Evolutionary conservation across 371 early-diverging fungal species (phyloP).

Genomic region (Chytridiales sp.): DNA sequence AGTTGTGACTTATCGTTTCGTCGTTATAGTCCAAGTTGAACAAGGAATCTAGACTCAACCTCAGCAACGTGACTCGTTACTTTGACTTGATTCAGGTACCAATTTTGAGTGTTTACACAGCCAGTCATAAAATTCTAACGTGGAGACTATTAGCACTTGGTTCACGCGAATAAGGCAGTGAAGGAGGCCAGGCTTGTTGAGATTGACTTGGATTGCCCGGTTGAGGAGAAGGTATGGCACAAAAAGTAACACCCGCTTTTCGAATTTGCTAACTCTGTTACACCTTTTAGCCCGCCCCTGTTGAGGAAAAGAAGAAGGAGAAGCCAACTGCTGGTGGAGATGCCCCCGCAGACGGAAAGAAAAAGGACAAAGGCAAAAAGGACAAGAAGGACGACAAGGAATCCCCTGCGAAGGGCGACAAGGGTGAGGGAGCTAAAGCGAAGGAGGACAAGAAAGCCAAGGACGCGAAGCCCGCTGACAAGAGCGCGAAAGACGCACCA

Average conservation of each 20-base stretch:
- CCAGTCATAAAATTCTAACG: too few species aligned
- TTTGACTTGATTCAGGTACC: constrained; percentile 23
- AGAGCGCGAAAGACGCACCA: neutral
- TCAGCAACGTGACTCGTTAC: constrained; percentile 28
- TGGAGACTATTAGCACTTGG: constrained; percentile 10
- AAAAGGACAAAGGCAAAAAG: constrained; percentile 10
- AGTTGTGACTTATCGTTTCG: neutral
- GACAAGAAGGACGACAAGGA: constrained; percentile 7
- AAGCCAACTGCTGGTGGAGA: neutral
- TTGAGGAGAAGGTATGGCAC: constrained; percentile 7
- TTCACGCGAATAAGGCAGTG: constrained; percentile 3
- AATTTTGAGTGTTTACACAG: too few species aligned
- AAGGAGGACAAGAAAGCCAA: constrained; percentile 5
- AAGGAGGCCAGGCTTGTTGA: constrained; percentile 12
- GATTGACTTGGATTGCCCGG: constrained; percentile 21
- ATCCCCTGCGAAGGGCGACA: constrained; percentile 6
- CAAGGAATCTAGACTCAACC: constrained; percentile 16
- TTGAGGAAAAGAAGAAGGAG: constrained; percentile 10
- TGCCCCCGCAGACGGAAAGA: constrained; percentile 5
- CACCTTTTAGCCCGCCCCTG: neutral
- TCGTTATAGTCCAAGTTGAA: constrained; percentile 15
- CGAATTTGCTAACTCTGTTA: neutral
- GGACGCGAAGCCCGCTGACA: neutral
- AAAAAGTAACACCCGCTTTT: neutral
- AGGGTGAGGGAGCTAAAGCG: neutral